Percentiles rank a stretch among this genome's conserved stretches.
Evolutionary conservation across 2,329 filamentous ascomycete genomes (phyloP).

Genomic region (Neopestalotiopsis sp.): DNA sequence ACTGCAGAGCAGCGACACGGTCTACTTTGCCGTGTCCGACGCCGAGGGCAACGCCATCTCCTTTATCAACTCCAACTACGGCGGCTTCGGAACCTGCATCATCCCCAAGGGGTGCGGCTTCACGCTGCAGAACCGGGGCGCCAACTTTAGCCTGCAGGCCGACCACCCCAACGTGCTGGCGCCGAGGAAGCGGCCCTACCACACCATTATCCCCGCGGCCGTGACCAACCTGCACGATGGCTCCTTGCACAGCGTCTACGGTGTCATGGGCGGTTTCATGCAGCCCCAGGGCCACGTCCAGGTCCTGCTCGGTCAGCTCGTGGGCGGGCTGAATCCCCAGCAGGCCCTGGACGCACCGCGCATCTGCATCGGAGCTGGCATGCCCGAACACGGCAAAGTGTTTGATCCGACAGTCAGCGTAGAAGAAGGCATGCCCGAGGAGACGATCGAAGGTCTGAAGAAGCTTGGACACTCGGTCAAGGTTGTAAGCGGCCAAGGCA

Average conservation of each 20-base stretch:
- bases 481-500: slow-evolving; percentile 67
- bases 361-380: slow-evolving; percentile 82
- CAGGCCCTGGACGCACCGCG: slow-evolving; percentile 88
- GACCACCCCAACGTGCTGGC: slow-evolving; percentile 81
- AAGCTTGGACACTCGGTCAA: slow-evolving; percentile 75
- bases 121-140: slow-evolving; percentile 90
- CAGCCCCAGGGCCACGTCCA: slow-evolving; percentile 97
- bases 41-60: slow-evolving; percentile 84
- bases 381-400: slow-evolving; percentile 64
- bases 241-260: slow-evolving; percentile 83
- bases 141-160: slow-evolving; percentile 77
- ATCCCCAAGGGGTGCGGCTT: slow-evolving; percentile 88
- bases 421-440: slow-evolving; percentile 79
- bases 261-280: slow-evolving; percentile 99
- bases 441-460: slow-evolving; percentile 70
- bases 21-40: slow-evolving; percentile 91
- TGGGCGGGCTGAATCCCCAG: slow-evolving; percentile 83
- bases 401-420: slow-evolving; percentile 72
- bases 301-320: slow-evolving; percentile 86
- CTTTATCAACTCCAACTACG: slow-evolving; percentile 97
- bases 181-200: slow-evolving; percentile 88
- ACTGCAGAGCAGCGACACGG: slow-evolving; percentile 85
- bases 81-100: slow-evolving; percentile 85
- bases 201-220: slow-evolving; percentile 95
- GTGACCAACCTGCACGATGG: slow-evolving; percentile 78